A percentile compares a stretch with the other conserved stretches of the same genome.
These are phyloP conservation scores for Talaromyces pinophilus DNA, from an alignment of 2,329 filamentous ascomycete genomes.

Conservation along the genomic window DNA sequence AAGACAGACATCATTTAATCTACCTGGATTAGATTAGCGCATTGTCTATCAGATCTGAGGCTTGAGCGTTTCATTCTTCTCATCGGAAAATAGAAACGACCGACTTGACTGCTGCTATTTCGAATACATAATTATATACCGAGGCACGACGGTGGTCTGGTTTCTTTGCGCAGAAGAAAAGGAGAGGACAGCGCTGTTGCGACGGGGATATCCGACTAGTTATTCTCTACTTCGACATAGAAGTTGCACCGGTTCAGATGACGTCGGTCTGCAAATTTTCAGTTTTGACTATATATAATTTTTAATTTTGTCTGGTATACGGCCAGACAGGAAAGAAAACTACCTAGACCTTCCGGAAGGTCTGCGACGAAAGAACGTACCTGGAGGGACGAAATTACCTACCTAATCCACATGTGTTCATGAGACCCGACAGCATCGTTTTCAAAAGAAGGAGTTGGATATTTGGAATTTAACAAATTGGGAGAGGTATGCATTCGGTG, in stretches of 20 bases:
- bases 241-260: constrained; percentile 5
- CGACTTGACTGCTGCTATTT: neutral
- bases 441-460: constrained; percentile 6
- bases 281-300: constrained; percentile 2
- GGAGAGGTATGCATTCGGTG: constrained; percentile 43
- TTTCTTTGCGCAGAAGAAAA: neutral
- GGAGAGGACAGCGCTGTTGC: neutral
- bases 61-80: constrained; percentile 1
- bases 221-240: neutral
- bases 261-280: neutral
- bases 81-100: constrained; percentile 7
- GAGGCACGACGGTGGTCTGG: neutral
- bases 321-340: neutral
- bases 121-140: neutral
- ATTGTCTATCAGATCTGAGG: constrained; percentile 8
- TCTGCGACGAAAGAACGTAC: constrained; percentile 10
- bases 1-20: constrained; percentile 3
- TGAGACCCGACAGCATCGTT: neutral
- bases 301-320: constrained; percentile 15
- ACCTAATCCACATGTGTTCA: constrained; percentile 6
- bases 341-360: constrained; percentile 4
- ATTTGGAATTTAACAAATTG: constrained; percentile 8
- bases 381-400: neutral
- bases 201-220: neutral
- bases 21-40: constrained; percentile 12